Base-by-base conservation (phyloP, 768 basidiomycete genomes). In the Leccinum obscurum region DNA sequence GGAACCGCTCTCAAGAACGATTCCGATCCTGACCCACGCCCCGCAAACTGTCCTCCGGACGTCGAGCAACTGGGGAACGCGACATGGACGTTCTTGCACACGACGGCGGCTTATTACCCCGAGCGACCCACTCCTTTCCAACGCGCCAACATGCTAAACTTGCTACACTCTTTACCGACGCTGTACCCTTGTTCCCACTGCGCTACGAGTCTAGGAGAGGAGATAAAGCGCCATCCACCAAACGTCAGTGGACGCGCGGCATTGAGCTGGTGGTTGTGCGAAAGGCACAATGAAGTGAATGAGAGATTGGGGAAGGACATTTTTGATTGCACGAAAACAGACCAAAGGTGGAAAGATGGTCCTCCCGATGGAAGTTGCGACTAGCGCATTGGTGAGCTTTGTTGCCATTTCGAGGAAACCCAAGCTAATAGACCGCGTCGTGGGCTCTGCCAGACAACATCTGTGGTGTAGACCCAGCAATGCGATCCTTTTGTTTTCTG, bases 31-130 rank as follows among this genome's bases (percentile, higher is more conserved):
- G 73, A 77, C 26, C 73, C 72, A 17, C 85, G 81, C 22, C 83
- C 84, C 2, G 76, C 78, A 5, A 80, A 90, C 58, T 98, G 96
- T 70, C 96, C 96, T 13, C 88, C 95, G 0, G 95, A 98, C 74
- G 88, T 88, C 50, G 93, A 95, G 70, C 81, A 86, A 60, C 87
- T 98, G 53, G 96, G 96, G 2, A 86, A 87, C 53, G 90, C 95
- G 50, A 96, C 96, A 2, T 98, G 96, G 96, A 89, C 94, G 15
- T 98, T 98, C 82, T 80, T 98, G 34, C 96, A 98, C 70, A 88
- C 94, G 9, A 89, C 96, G 6, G 95, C 95, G 0, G 93, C 96
- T 22, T 97, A 98, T 75, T 98, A 95, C 76, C 95, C 96, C 28
- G 85, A 88, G n/a, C 75, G 77, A 15, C 93, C 96, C 1, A 85